These are phyloP conservation scores for Camelina hispida DNA, from an alignment of 345 rosid species.

Conservation along the genomic window DNA sequence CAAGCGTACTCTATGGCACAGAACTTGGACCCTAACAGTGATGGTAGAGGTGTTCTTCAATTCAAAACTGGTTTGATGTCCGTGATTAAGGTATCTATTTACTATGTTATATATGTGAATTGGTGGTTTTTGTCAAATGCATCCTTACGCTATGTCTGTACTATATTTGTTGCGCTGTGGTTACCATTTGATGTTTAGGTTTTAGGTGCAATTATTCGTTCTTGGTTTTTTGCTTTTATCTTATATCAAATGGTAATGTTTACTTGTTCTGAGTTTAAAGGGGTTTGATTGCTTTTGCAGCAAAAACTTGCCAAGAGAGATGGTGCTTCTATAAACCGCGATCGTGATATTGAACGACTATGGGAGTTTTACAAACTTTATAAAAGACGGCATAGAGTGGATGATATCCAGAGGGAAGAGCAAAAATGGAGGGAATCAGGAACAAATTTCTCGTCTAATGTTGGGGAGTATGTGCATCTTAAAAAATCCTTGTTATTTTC, in stretches of 20 bases:
- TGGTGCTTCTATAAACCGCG: conserved; percentile 72
- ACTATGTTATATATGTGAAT: conserved; percentile 20
- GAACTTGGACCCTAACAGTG: conserved; percentile 91
- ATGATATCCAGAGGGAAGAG: conserved; percentile 86
- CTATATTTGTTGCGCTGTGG: conserved; percentile 7
- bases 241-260: conserved; percentile 22
- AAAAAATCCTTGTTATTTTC: conserved; percentile 19
- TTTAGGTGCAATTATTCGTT: background rate
- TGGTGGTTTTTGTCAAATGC: background rate
- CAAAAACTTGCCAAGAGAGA: conserved; percentile 96
- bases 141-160: background rate
- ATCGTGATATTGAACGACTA: conserved; percentile 78
- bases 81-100: conserved; percentile 70
- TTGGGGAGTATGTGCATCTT: conserved; percentile 74
- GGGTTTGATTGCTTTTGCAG: conserved; percentile 56
- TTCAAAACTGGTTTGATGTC: conserved; percentile 99
- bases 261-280: conserved; percentile 13
- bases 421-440: conserved; percentile 84
- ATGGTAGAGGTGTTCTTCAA: conserved; percentile 98
- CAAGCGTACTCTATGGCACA: conserved; percentile 97
- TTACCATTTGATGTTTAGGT: conserved; percentile 4
- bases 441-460: conserved; percentile 63
- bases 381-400: conserved; percentile 76
- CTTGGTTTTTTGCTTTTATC: conserved; percentile 14
- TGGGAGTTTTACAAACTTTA: conserved; percentile 85